These are phyloP conservation scores for Ceratocystiopsis sp. DNA, from an alignment of 2,329 filamentous ascomycete species.

Conservation along the genomic window DNA sequence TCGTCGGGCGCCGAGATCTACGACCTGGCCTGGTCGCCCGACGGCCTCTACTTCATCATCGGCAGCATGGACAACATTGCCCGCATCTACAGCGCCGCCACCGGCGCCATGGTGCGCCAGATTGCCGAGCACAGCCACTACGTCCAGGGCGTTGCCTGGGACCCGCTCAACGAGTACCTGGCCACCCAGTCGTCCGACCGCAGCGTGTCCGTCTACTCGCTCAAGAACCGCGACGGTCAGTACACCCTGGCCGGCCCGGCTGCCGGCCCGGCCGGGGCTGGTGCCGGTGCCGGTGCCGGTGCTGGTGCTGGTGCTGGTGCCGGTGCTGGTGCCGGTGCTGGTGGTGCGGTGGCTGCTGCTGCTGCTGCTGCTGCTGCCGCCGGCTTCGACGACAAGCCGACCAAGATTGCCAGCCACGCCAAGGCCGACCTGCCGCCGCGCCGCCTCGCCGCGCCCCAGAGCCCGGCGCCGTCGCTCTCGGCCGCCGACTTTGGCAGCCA, in stretches of 20 bases:
- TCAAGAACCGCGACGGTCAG: conserved; percentile 92
- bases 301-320: too few species aligned
- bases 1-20: conserved; percentile 94
- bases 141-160: conserved; percentile 96
- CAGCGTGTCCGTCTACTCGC: conserved; percentile 90
- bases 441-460: conserved; percentile 77
- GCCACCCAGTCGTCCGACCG: conserved; percentile 96
- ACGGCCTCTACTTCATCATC: conserved; percentile 88
- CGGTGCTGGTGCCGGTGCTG: too few species aligned
- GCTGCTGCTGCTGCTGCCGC: too few species aligned
- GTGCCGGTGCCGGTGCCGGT: too few species aligned
- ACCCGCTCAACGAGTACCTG: conserved; percentile 93
- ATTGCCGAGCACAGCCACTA: conserved; percentile 97
- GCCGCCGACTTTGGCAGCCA: conserved; percentile 21
- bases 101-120: conserved; percentile 58
- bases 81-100: conserved; percentile 80
- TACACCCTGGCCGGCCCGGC: conserved; percentile 58
- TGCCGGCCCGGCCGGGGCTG: too few species aligned
- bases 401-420: conserved; percentile 61
- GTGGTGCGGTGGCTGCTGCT: too few species aligned
- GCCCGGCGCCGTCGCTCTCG: conserved; percentile 72
- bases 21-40: conserved; percentile 97
- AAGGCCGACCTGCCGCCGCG: conserved; percentile 85
- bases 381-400: conserved; percentile 43
- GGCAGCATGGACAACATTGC: conserved; percentile 99